phyloP scores from a whole-genome alignment of 1,139 yeast genomes.

The Blastobotrys elegans region DNA sequence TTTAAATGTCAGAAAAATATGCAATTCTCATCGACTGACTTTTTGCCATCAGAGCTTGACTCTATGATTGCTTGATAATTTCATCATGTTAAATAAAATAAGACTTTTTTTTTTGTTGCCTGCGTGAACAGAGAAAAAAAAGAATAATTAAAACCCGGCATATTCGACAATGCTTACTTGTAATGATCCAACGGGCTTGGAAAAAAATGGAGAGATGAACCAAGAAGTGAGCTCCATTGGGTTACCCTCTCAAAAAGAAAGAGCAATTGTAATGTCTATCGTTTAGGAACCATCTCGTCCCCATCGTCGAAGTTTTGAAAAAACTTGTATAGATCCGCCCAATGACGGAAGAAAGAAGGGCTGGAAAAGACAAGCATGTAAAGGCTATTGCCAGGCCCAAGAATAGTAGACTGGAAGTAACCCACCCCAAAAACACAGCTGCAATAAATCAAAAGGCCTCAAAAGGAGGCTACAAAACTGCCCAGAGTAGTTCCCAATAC shows the following conservation, averaged over 20 bases:
- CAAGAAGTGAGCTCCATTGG: constrained; percentile 32
- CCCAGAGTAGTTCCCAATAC: neutral
- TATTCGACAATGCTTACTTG: constrained; percentile 28
- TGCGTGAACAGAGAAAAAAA: neutral
- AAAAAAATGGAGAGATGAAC: constrained; percentile 18
- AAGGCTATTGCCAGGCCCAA: too few relatives aligned
- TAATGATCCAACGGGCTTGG: constrained; percentile 8
- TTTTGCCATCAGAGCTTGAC: constrained; percentile 31
- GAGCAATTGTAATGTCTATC: constrained; percentile 29
- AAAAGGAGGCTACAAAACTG: constrained; percentile 8
- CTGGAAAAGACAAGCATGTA: too few relatives aligned
- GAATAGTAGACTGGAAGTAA: too few relatives aligned
- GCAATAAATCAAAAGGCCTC: constrained; percentile 7
- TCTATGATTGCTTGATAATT: constrained; percentile 24
- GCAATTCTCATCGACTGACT: constrained; percentile 18
- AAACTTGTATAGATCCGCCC: too few relatives aligned
- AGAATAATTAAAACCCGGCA: constrained; percentile 18
- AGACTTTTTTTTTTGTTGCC: neutral
- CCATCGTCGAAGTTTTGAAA: constrained; percentile 12
- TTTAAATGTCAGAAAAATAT: constrained; percentile 9
- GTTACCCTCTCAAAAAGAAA: constrained; percentile 18
- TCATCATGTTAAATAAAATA: constrained; percentile 20
- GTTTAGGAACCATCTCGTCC: constrained; percentile 17
- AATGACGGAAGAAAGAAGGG: too few relatives aligned
- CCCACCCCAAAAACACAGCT: neutral